Percentiles rank a stretch among this genome's conserved stretches.
Evolutionary conservation across 2,329 filamentous ascomycete species (phyloP).

Genomic region (Hypoxylon sp.): DNA sequence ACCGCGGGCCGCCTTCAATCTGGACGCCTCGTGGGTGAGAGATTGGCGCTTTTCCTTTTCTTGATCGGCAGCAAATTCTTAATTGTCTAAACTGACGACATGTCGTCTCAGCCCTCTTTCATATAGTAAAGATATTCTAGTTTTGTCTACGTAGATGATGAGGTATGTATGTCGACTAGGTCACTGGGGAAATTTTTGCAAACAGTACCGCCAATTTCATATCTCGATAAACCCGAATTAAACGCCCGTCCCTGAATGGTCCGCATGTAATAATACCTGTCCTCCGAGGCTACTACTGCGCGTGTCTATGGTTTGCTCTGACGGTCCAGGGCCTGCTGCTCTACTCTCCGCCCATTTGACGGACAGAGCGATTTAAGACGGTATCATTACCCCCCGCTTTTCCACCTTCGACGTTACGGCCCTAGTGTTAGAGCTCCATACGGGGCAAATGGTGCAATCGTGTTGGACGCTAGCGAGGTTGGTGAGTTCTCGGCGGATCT

Average conservation of each 20-base stretch:
- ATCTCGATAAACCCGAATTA: slow-evolving; percentile 41
- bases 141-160: neutral
- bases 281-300: slow-evolving; percentile 34
- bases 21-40: slow-evolving; percentile 40
- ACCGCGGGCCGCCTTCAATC: slow-evolving; percentile 37
- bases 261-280: slow-evolving; percentile 38
- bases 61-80: slow-evolving; percentile 32
- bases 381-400: slow-evolving; percentile 43
- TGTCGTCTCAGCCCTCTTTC: slow-evolving; percentile 27
- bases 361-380: slow-evolving; percentile 38
- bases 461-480: slow-evolving; percentile 35
- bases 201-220: slow-evolving; percentile 18
- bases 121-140: slow-evolving; percentile 9
- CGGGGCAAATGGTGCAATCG: slow-evolving; percentile 45
- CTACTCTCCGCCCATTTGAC: slow-evolving; percentile 28
- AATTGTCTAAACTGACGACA: slow-evolving; percentile 45
- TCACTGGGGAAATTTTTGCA: slow-evolving; percentile 9
- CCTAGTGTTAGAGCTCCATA: slow-evolving; percentile 43
- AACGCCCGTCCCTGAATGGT: slow-evolving; percentile 41
- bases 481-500: slow-evolving; percentile 27
- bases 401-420: slow-evolving; percentile 41
- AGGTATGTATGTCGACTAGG: slow-evolving; percentile 4
- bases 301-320: slow-evolving; percentile 25
- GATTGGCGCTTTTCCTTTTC: slow-evolving; percentile 42
- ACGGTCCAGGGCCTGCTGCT: slow-evolving; percentile 31